A percentile compares a stretch with the other conserved stretches of the same genome.
Conservation (phyloP, 768 basidiomycete species). For the Floccularia luteovirens region DNA sequence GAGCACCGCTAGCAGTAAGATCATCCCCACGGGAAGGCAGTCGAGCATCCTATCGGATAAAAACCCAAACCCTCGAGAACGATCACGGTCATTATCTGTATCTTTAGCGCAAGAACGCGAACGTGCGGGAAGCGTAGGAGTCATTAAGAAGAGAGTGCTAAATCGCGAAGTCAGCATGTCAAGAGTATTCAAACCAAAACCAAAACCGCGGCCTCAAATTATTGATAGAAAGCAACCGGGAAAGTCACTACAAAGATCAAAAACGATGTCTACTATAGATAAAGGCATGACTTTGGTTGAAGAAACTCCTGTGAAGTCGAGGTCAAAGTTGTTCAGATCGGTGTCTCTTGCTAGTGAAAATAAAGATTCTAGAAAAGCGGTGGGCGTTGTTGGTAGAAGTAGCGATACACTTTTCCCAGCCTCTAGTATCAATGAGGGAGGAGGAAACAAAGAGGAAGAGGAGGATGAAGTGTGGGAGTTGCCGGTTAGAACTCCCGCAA, state of each 20-base stretch:
- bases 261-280: conserved; percentile 9
- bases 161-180: conserved; percentile 76
- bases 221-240: conserved; percentile 9
- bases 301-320: conserved; percentile 39
- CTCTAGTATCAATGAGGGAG: too few species aligned
- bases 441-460: conserved; percentile 20
- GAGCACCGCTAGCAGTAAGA: conserved; percentile 11
- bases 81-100: conserved; percentile 63
- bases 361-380: conserved; percentile 5
- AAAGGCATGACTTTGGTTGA: conserved; percentile 41
- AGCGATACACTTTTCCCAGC: conserved; percentile 5
- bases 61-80: conserved; percentile 30
- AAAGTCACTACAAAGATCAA: conserved; percentile 9
- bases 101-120: conserved; percentile 48
- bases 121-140: conserved; percentile 22
- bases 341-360: conserved; percentile 8
- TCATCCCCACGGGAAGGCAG: conserved; percentile 8
- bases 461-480: conserved; percentile 36
- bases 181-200: conserved; percentile 51
- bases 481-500: conserved; percentile 36
- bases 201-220: conserved; percentile 14
- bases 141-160: conserved; percentile 43
- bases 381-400: background rate
- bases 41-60: conserved; percentile 11
- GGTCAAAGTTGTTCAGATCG: conserved; percentile 8